These are phyloP conservation scores for Warburgia ugandensis DNA, from an alignment of 164 flowering plant species.

Conservation along the genomic window DNA sequence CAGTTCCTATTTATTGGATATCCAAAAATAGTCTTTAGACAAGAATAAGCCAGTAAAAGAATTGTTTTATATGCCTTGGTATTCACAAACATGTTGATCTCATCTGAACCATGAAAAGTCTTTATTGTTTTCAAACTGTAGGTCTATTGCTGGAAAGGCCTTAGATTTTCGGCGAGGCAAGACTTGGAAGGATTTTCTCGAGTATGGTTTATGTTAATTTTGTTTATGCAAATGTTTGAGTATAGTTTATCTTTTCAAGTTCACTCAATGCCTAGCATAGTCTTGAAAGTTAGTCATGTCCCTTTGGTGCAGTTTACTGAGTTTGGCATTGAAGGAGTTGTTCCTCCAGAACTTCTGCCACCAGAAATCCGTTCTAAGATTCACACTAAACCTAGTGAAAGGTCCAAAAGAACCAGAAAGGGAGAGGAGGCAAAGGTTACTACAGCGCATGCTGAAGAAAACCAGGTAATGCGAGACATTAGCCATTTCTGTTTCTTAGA, in stretches of 20 bases:
- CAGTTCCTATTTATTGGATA: too few relatives aligned
- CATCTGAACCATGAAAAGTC: background rate
- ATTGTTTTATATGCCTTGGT: too few relatives aligned
- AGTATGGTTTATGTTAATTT: constrained; percentile 26
- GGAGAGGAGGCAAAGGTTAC: constrained; percentile 64
- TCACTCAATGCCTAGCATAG: background rate
- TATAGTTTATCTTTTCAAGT: background rate
- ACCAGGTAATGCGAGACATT: constrained; percentile 49
- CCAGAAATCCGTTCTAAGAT: constrained; percentile 68
- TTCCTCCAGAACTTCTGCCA: constrained; percentile 84
- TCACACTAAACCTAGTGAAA: constrained; percentile 64
- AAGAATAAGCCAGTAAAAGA: too few relatives aligned
- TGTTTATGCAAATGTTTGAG: background rate
- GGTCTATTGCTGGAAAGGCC: constrained; percentile 99
- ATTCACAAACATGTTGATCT: too few relatives aligned
- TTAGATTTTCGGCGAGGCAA: constrained; percentile 88
- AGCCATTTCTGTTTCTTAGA: too few relatives aligned
- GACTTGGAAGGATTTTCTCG: constrained; percentile 98
- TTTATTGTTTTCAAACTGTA: constrained; percentile 20
- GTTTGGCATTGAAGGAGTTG: constrained; percentile 88
- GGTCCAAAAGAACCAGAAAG: constrained; percentile 81
- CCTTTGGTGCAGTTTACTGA: constrained; percentile 74
- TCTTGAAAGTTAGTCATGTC: background rate
- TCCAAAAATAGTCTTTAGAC: too few relatives aligned
- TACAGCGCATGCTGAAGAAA: constrained; percentile 51